Base-by-base conservation (phyloP, 805 yeast species). In the Lipomyces mesembrius region DNA sequence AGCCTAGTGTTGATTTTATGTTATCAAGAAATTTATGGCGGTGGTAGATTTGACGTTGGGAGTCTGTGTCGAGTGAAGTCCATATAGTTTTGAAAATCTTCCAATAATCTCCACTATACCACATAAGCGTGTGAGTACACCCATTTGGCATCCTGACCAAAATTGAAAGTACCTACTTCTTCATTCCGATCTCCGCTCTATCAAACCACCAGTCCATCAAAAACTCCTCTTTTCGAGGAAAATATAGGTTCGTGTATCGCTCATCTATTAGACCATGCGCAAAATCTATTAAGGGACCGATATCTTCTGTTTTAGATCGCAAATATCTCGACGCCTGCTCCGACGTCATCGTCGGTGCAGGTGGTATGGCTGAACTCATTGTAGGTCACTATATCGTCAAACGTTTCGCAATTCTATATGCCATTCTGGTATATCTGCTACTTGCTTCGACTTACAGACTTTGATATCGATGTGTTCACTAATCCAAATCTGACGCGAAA, bases 161-260 rank as follows among this genome's bases (percentile, higher is more conserved):
- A 51, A 51, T 17, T 37, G 6, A 6, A 8, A 34, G 22, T 14
- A 29, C 65, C 12, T 61, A 67, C 70, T 49, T 58, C 34, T 59
- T 59, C 59, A 22, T 34, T 12, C 62, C 67, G 93, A 81, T 63
- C 88, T 79, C 68, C 2, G 55, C 61, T 62, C 70, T 73, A 54
- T 77, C 78, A 58, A 79, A 71, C 56, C 73, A 61, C 80, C 80
- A 79, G 35, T 79, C 81, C 25, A 77, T 63, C 3, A 79, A 57
- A n/a, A 78, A 77, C 2, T 68, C 64, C 9, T 76, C 71, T 52
- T 72, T 73, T n/a, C 73, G 65, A 0, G 82, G 82, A 4, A 79
- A 73, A 52, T 65, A 70, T 0, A 78, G 69, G 0, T 62, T 34
- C 1, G 65, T 2, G 32, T 64, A 53, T 2, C 63, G 35, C 1